Evolutionary conservation across 2,329 filamentous ascomycete genomes (phyloP), one percentile per base, ranked within the genome.

Genomic region (Fusarium verrucosum): DNA sequence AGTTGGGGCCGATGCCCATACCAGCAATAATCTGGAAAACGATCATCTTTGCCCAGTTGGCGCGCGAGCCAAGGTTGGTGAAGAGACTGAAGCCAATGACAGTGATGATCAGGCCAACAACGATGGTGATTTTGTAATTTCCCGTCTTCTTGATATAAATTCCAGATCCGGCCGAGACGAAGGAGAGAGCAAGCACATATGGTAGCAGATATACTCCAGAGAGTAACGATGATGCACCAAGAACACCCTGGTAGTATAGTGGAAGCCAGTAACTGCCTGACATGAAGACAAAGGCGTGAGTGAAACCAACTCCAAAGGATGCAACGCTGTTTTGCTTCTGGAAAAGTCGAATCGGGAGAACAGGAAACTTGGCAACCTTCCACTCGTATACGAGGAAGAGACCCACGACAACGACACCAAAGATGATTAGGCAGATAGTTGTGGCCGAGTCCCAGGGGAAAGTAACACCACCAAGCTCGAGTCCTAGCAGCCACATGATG

Each of bases 401-500:
- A 13, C 65, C 83, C 50, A 90, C 82, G 13, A 83, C 82, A 25
- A 90, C 54, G 22, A 86, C 72, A 20, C 92, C 92, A 67, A 94
- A 92, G 44, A 94, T 79, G 65, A 96, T 82, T 25, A 96, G 82
- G 70, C 90, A 93, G 69, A 96, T 83, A 28, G 94, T 90, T 1
- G 86, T 89, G 3, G 90, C 82, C 0, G 90, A 94, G 49, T 79
- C 77, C 92, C 92, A 96, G 2, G 93, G 89, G 64, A 86, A 87
- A 20, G 83, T 82, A 47, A 92, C 85, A 44, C 92, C 93, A 51
- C 93, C 94, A 62, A 94, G 92, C 72, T 96, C 90, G 11, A 97
- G 85, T 1, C 92, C 94, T 37, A 97, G 87, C 5, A 97, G 85
- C 65, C 96, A 82, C 91, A 96, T 94, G 19, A 96, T 81, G 0